Base-by-base conservation (phyloP, 805 yeast genomes). In the Cephaloascus albidus region DNA sequence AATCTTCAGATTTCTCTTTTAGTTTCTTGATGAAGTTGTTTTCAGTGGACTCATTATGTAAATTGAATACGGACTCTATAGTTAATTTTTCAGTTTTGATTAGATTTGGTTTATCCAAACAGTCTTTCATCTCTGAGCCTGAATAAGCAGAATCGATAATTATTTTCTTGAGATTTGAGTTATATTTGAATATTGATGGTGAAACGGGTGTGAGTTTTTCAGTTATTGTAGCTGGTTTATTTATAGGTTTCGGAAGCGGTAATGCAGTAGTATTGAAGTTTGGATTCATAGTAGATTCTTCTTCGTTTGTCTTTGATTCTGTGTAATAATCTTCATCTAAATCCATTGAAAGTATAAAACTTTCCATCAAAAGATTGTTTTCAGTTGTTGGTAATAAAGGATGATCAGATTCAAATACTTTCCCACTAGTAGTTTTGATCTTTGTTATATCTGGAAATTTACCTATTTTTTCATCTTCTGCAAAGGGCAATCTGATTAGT, bases 391-490 rank as follows among this genome's bases (percentile, higher is more conserved):
- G 31, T 40, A 39, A 4, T 27, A 31, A 36, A 4, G 20, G 37
- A 15, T n/a, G 35, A 31, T 31, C 33, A n/a, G 15, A 8, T n/a
- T 31, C 33, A 8, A 14, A 6, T n/a, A 16, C 33, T 15, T 31
- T 16, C 6, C 18, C 18, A 15, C 18, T 16, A 8, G 33, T 31
- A 8, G 33, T 16, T n/a, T 31, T 31, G 15, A 16, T n/a, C 8
- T 39, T 42, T 2, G 54, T 40, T 20, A 64, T 48, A 8, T 33
- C 28, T 1, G 67, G 64, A 47, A 82, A 74, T 18, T 65, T 66
- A 3, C 88, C 76, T 14, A 77, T 63, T 46, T 75, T 74, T 45
- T 78, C 82, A 54, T 88, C 96, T 45, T 85, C 95, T 34, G 72
- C 70, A 55, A 74, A 85, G 2, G 96, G 93, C 10, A 87, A 52